phyloP scores from a whole-genome alignment of 2,329 filamentous ascomycete species.

The Neoscytalidium dimidiatum region DNA sequence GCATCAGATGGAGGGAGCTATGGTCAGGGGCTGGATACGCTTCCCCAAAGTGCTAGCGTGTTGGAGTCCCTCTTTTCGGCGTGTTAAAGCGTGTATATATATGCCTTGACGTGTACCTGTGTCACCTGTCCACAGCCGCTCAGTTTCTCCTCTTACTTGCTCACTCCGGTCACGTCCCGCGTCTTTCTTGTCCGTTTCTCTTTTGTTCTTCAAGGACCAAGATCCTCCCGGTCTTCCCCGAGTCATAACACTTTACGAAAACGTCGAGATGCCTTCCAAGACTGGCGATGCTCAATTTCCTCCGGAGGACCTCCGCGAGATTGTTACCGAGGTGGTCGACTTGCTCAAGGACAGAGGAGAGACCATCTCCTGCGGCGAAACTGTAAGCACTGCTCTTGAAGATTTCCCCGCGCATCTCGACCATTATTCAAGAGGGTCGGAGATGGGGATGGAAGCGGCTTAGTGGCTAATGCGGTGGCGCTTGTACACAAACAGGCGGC shows the following conservation, averaged over 20 bases:
- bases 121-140: neutral
- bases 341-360: constrained; percentile 59
- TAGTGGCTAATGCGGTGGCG: constrained; percentile 11
- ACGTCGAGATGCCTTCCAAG: constrained; percentile 7
- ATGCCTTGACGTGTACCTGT: neutral
- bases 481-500: constrained; percentile 49
- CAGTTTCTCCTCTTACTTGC: neutral
- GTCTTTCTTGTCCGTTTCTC: neutral
- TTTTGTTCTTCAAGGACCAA: neutral
- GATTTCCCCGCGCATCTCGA: neutral
- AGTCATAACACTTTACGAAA: too few species aligned
- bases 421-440: constrained; percentile 4
- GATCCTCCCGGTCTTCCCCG: neutral
- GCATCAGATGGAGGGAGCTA: constrained; percentile 14
- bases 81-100: neutral
- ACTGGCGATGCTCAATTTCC: neutral
- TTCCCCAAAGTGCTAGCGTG: neutral
- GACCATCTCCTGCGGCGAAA: constrained; percentile 64
- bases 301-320: constrained; percentile 34
- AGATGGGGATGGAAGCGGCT: neutral
- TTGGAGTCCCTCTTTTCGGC: neutral
- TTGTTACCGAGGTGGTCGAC: constrained; percentile 52
- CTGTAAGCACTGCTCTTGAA: constrained; percentile 39
- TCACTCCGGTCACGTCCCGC: neutral
- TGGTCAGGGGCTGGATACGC: constrained; percentile 9